A percentile compares a stretch with the other conserved stretches of the same genome.
Evolutionary conservation across 768 basidiomycete genomes (phyloP).

Genomic region (Pleurotus sapidus): DNA sequence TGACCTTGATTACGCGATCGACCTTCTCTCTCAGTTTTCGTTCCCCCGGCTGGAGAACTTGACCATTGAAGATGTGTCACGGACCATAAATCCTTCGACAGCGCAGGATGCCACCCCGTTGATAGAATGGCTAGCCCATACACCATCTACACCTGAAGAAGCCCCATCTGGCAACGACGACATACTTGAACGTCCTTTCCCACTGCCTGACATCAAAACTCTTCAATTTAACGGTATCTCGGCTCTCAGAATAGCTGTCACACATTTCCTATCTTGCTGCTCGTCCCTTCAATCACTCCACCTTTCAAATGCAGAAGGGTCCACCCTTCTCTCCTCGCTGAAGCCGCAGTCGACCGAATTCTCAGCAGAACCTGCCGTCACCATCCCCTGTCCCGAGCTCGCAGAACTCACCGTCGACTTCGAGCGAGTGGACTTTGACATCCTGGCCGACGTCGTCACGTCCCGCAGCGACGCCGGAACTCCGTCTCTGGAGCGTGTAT

Average conservation of each 20-base stretch:
- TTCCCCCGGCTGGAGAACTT: conserved; percentile 20
- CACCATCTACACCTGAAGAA: too few species aligned
- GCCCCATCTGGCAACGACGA: too few species aligned
- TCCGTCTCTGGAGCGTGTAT: conserved; percentile 1
- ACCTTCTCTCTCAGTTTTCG: conserved; percentile 34
- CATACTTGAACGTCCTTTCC: conserved; percentile 13
- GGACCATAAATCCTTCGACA: conserved; percentile 29
- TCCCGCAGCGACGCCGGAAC: neutral
- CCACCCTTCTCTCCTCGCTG: conserved; percentile 17
- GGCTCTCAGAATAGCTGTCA: conserved; percentile 16
- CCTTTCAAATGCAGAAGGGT: conserved; percentile 19
- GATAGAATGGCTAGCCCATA: conserved; percentile 27
- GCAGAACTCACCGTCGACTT: neutral
- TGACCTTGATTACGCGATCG: conserved; percentile 34
- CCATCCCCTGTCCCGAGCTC: conserved; percentile 2
- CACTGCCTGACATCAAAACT: conserved; percentile 20
- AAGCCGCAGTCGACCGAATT: neutral
- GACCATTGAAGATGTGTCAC: conserved; percentile 42
- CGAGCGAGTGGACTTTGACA: neutral
- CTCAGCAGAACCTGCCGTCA: neutral
- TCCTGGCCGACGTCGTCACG: neutral
- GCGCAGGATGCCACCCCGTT: conserved; percentile 33
- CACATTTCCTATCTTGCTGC: conserved; percentile 24
- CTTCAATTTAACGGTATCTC: conserved; percentile 29
- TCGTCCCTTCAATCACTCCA: conserved; percentile 21